phyloP scores from a whole-genome alignment of 75 land plant species.

The Ceratopteris richardii region DNA sequence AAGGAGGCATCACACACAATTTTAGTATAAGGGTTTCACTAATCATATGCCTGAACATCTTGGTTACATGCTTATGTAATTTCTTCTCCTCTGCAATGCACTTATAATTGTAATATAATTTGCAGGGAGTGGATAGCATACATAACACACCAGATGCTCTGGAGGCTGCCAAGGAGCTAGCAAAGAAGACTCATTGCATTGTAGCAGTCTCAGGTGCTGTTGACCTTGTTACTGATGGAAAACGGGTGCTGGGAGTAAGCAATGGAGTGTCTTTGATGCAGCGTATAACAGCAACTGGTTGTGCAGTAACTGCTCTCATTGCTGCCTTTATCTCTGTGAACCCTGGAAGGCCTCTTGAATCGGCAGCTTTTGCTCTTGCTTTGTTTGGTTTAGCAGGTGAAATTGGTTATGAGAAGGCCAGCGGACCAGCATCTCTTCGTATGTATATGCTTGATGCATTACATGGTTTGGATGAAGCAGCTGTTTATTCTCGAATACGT shows the following conservation, averaged over 20 bases:
- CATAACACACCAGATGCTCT: slow-evolving; percentile 68
- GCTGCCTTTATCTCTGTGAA: slow-evolving; percentile 77
- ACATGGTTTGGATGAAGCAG: slow-evolving; percentile 51
- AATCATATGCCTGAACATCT: too few relatives aligned
- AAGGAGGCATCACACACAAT: too few relatives aligned
- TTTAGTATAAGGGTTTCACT: too few relatives aligned
- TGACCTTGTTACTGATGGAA: slow-evolving; percentile 80
- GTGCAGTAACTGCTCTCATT: slow-evolving; percentile 86
- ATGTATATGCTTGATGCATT: slow-evolving; percentile 76
- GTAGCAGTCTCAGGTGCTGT: slow-evolving; percentile 91
- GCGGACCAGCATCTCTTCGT: slow-evolving; percentile 87
- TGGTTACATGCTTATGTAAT: too few relatives aligned
- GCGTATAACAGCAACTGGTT: slow-evolving; percentile 87
- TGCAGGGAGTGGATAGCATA: slow-evolving; percentile 72
- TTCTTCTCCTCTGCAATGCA: too few relatives aligned
- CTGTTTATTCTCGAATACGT: slow-evolving; percentile 35
- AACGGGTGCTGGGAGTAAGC: slow-evolving; percentile 45
- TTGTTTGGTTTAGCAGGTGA: slow-evolving; percentile 82
- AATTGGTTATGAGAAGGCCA: slow-evolving; percentile 59
- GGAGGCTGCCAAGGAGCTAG: slow-evolving; percentile 72
- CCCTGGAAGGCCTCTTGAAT: slow-evolving; percentile 48
- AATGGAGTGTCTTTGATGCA: slow-evolving; percentile 91
- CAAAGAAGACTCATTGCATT: slow-evolving; percentile 43
- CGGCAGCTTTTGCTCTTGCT: slow-evolving; percentile 68
- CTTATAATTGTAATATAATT: neutral